Evolutionary conservation across 345 rosid species (phyloP), one percentile per base, ranked within the genome.

Genomic region (Citrus hindsii): DNA sequence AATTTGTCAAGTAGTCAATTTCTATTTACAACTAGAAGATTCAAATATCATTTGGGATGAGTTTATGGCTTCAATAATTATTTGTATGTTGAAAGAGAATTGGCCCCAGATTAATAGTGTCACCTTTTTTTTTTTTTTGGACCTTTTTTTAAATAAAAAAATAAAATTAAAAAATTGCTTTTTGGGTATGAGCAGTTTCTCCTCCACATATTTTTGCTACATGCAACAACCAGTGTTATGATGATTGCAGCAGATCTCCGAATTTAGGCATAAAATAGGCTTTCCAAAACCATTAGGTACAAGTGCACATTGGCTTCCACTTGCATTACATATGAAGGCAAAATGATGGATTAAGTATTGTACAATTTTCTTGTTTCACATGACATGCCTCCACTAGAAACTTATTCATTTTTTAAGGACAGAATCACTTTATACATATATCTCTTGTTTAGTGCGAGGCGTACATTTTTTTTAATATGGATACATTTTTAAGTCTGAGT

Each of bases 231-330:
- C 32, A 53, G 67, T 56, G 46, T 75, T 77, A 65, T 73, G 46
- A 38, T 75, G 46, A 38, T 75, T 62, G 76, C 67, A 1, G 68
- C 1, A 18, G 53, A 25, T 4, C 65, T 42, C 63, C 77, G 87
- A 48, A 84, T 76, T 80, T 84, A 61, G 84, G 73, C 85, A 78
- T 51, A 78, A 75, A 79, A 82, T 74, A 81, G 66, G 71, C 42
- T 58, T 69, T 37, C 73, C 86, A 63, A 59, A 51, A 27, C 25
- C 2, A 33, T 53, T 76, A 16, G 38, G 65, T 67, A 14, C 9
- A 61, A 21, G 51, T 53, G 7, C 27, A 25, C 27, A 25, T 25
- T 25, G 27, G 27, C 1, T 25, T 25, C 27, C 27, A 25, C 27
- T 25, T 25, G 27, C 25, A 14, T 71, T 53, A 4, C 10, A 22